phyloP scores from a whole-genome alignment of 345 rosid genomes.

The Arabidopsis thaliana region TAIR10.1 NC_003070.9:26099001-26099500 shows the following conservation, averaged over 20 bases:
- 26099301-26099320: slow-evolving; percentile 24
- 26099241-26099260: neutral
- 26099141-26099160: slow-evolving; percentile 12
- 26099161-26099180: slow-evolving; percentile 1
- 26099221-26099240: neutral
- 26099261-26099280: neutral
- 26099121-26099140: neutral
- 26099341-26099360: neutral
- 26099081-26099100: neutral
- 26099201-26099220: slow-evolving; percentile 10
- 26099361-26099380: neutral
- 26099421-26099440: too few species aligned
- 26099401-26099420: too few species aligned
- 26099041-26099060: slow-evolving; percentile 24
- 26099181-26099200: slow-evolving; percentile 12
- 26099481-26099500: neutral
- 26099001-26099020: slow-evolving; percentile 53
- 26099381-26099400: neutral
- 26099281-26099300: slow-evolving; percentile 6
- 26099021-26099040: slow-evolving; percentile 44
- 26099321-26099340: neutral
- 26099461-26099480: too few species aligned
- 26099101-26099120: neutral
- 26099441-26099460: too few species aligned
- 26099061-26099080: slow-evolving; percentile 29